Conservation (phyloP, 2,329 filamentous ascomycete genomes). For the Aquanectria penicillioides region DNA sequence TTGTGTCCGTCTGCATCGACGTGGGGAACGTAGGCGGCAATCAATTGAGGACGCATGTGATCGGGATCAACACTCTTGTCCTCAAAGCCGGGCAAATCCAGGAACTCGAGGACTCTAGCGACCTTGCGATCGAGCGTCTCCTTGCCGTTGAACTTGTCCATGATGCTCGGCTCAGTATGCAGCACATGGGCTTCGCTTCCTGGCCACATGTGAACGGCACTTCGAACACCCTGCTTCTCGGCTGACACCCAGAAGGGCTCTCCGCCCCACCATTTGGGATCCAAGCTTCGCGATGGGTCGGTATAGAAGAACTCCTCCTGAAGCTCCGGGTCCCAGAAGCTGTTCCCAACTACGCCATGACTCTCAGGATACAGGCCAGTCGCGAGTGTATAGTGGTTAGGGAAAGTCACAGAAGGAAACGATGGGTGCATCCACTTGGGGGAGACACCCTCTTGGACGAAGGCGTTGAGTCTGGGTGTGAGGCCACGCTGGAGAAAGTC, state of each 20-base stretch:
- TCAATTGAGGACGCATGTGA: conserved; percentile 82
- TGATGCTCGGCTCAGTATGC: conserved; percentile 77
- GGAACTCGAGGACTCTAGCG: conserved; percentile 78
- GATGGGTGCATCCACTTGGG: conserved; percentile 93
- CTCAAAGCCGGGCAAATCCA: conserved; percentile 83
- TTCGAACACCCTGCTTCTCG: conserved; percentile 80
- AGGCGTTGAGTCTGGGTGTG: conserved; percentile 82
- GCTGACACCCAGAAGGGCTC: conserved; percentile 96
- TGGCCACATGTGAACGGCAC: conserved; percentile 98
- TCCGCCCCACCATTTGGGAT: conserved; percentile 93
- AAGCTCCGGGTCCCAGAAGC: conserved; percentile 87
- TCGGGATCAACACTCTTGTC: conserved; percentile 59
- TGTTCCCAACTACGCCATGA: conserved; percentile 93
- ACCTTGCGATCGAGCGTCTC: conserved; percentile 82
- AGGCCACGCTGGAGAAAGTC: conserved; percentile 88
- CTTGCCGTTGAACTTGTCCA: conserved; percentile 86
- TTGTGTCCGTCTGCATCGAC: conserved; percentile 88
- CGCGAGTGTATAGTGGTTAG: conserved; percentile 93
- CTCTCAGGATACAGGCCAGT: conserved; percentile 93
- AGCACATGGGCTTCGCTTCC: conserved; percentile 90
- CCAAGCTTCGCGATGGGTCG: conserved; percentile 77
- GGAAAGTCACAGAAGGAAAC: conserved; percentile 96
- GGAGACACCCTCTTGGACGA: conserved; percentile 86
- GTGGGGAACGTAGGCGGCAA: conserved; percentile 93
- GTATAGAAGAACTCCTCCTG: conserved; percentile 90